Conservation (phyloP, 75 land plant species). For the Cunninghamia lanceolata region DNA sequence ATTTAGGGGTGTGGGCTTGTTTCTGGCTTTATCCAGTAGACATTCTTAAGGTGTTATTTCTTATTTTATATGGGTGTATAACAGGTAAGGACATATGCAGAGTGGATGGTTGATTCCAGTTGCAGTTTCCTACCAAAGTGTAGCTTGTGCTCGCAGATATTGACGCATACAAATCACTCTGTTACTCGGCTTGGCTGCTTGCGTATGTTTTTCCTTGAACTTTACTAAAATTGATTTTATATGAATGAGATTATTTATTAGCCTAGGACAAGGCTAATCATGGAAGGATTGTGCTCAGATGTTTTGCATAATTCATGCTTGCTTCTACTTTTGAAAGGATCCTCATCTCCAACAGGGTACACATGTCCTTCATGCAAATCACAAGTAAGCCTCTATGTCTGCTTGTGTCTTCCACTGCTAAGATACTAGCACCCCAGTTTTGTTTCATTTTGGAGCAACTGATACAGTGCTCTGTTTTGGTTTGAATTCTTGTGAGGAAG, state of each 20-base stretch:
- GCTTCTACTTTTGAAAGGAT: constrained; percentile 1
- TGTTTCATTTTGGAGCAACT: not conserved
- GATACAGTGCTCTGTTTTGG: not conserved
- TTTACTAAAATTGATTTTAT: not conserved
- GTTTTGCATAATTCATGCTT: constrained; percentile 6
- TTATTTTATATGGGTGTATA: not conserved
- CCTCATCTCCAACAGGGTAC: constrained; percentile 4
- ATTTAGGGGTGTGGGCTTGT: not conserved
- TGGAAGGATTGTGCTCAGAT: not conserved
- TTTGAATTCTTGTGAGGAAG: not conserved
- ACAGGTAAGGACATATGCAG: not conserved
- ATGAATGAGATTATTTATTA: not conserved
- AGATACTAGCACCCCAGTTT: not conserved
- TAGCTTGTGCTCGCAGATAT: constrained; percentile 1
- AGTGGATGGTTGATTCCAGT: not conserved
- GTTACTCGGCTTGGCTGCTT: not conserved
- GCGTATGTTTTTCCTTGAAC: not conserved
- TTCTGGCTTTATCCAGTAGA: not conserved
- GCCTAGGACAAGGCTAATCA: not conserved
- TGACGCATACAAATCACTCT: not conserved
- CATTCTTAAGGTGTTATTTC: not conserved
- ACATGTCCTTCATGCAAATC: constrained; percentile 1
- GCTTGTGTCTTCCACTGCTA: not conserved
- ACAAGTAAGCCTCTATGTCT: constrained; percentile 1
- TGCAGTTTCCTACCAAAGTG: not conserved